A percentile compares a stretch with the other conserved stretches of the same genome.
Conservation (phyloP, 345 rosid species). For the Aquilaria sinensis region DNA sequence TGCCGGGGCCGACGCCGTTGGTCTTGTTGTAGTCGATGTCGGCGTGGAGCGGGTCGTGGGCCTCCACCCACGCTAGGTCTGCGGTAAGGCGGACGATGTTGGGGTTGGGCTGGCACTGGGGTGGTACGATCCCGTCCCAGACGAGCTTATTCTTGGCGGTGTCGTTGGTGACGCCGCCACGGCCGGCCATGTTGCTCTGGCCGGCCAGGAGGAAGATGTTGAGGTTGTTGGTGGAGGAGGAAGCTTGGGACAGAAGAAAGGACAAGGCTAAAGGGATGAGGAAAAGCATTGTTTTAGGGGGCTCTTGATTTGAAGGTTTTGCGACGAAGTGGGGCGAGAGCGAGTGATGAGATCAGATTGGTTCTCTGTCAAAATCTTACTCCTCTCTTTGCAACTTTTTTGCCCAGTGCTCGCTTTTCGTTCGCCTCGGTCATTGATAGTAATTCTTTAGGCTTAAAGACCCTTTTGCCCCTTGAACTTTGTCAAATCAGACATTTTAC, state of each 20-base stretch:
- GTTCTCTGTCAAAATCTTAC: slow-evolving; percentile 1
- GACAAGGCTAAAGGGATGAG: slow-evolving; percentile 9
- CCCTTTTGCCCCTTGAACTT: too few relatives aligned
- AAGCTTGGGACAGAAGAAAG: slow-evolving; percentile 13
- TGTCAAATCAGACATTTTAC: too few relatives aligned
- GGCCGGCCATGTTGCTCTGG: slow-evolving; percentile 97
- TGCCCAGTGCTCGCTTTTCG: too few relatives aligned
- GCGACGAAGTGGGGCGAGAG: slow-evolving; percentile 6
- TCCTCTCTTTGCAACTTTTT: not conserved
- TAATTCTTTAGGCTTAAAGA: too few relatives aligned
- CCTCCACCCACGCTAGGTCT: slow-evolving; percentile 53
- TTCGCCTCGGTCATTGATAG: too few relatives aligned
- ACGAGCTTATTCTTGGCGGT: slow-evolving; percentile 19
- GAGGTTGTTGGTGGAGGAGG: slow-evolving; percentile 15
- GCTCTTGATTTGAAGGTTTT: not conserved
- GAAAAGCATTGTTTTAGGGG: slow-evolving; percentile 18
- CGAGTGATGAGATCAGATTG: slow-evolving; percentile 2
- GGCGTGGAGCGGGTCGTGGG: slow-evolving; percentile 68
- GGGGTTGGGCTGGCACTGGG: slow-evolving; percentile 47
- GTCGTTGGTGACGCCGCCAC: slow-evolving; percentile 61
- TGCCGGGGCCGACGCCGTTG: slow-evolving; percentile 79
- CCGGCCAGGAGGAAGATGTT: slow-evolving; percentile 65
- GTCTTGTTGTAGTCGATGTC: slow-evolving; percentile 61
- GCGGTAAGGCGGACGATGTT: slow-evolving; percentile 41
- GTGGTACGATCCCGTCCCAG: slow-evolving; percentile 78